A percentile compares a stretch with the other conserved stretches of the same genome.
These are phyloP conservation scores for Huiozyma sinensis DNA, from an alignment of 805 yeast species.

Conservation along the genomic window DNA sequence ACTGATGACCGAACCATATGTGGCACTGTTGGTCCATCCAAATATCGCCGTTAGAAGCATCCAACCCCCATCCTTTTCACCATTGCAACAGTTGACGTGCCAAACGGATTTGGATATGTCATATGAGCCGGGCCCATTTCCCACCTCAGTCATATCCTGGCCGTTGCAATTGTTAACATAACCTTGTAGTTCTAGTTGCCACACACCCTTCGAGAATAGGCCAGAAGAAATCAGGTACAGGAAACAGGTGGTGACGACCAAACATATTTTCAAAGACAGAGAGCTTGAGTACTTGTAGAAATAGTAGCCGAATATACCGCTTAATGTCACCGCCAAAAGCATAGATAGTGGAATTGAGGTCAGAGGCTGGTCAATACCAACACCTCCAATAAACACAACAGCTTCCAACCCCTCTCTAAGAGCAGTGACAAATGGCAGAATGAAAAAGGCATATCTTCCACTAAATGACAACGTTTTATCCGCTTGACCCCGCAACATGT, in stretches of 20 bases:
- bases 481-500: conserved; percentile 8
- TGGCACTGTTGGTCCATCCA: conserved; percentile 93
- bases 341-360: conserved; percentile 57
- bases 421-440: conserved; percentile 77
- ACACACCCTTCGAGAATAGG: conserved; percentile 71
- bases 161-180: conserved; percentile 71
- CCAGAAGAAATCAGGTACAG: conserved; percentile 83
- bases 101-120: conserved; percentile 71
- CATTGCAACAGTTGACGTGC: conserved; percentile 94
- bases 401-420: conserved; percentile 88
- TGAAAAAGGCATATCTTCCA: conserved; percentile 58
- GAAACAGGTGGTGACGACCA: conserved; percentile 68
- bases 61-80: conserved; percentile 87
- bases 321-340: conserved; percentile 45
- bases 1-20: conserved; percentile 73
- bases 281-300: conserved; percentile 75
- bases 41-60: conserved; percentile 79
- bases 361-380: conserved; percentile 63
- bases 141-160: conserved; percentile 76
- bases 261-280: conserved; percentile 61
- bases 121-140: conserved; percentile 89
- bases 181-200: conserved; percentile 77
- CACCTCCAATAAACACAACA: conserved; percentile 83
- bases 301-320: conserved; percentile 51
- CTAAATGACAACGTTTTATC: conserved; percentile 29